These are phyloP conservation scores for Chalciporus sp. DNA, from an alignment of 1,284 basidiomycete species.

Conservation along the genomic window DNA sequence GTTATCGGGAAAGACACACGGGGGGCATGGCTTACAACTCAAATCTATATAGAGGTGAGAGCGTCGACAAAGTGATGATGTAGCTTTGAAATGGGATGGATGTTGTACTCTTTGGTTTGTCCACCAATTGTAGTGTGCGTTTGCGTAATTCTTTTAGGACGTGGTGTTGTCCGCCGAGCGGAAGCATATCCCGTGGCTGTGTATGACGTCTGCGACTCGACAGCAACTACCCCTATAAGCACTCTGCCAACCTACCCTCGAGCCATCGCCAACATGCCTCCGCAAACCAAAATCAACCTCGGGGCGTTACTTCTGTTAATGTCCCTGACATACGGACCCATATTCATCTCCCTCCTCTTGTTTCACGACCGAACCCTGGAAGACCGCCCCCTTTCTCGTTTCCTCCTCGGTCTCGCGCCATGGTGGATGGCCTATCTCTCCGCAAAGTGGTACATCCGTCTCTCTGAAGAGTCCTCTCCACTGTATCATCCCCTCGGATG, in stretches of 20 bases:
- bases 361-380: constrained; percentile 14
- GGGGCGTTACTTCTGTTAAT: constrained; percentile 11
- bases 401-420: constrained; percentile 22
- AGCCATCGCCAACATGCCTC: constrained; percentile 9
- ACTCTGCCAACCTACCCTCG: background rate
- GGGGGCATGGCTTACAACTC: constrained; percentile 16
- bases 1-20: constrained; percentile 20
- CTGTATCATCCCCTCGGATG: constrained; percentile 31
- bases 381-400: constrained; percentile 16
- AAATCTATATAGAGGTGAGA: constrained; percentile 1
- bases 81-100: too few species aligned
- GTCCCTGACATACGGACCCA: constrained; percentile 17
- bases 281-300: background rate
- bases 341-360: constrained; percentile 20
- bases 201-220: background rate
- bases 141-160: too few species aligned
- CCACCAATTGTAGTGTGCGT: too few species aligned
- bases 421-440: constrained; percentile 27
- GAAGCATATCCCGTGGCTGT: constrained; percentile 8
- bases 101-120: too few species aligned
- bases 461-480: constrained; percentile 25
- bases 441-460: constrained; percentile 25
- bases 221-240: background rate
- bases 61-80: background rate
- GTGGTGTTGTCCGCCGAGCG: too few species aligned